A percentile compares a stretch with the other conserved stretches of the same genome.
These are phyloP conservation scores for Parmales sp. DNA, from an alignment of 108 stramenopile species.

Conservation along the genomic window DNA sequence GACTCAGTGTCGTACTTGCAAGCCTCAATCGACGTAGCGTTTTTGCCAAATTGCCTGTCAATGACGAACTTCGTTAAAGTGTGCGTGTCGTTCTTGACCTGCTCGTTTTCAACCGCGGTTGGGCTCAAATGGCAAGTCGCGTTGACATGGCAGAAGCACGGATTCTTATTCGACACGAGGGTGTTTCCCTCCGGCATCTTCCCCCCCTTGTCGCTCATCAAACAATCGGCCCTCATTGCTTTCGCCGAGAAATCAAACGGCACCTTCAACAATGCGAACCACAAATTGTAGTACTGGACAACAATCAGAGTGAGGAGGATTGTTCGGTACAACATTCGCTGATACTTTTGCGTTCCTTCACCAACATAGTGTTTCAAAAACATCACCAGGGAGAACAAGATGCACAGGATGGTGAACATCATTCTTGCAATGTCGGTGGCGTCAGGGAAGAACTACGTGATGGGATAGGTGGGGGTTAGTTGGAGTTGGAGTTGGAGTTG, in stretches of 20 bases:
- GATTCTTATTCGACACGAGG: background rate
- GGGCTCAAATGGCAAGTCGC: background rate
- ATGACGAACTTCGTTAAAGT: background rate
- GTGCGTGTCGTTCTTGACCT: background rate
- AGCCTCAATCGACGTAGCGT: background rate
- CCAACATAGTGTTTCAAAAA: background rate
- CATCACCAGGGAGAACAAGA: background rate
- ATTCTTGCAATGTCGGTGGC: constrained; percentile 3
- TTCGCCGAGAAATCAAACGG: background rate
- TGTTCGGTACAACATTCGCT: background rate
- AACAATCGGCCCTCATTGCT: background rate
- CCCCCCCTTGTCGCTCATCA: constrained; percentile 2
- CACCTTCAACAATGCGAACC: background rate
- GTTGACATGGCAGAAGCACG: background rate
- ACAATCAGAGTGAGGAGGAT: background rate
- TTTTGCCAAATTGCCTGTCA: background rate
- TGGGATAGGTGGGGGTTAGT: no score
- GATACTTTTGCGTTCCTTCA: background rate
- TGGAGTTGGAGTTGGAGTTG: no score
- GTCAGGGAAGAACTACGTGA: constrained; percentile 8
- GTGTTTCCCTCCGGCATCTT: background rate
- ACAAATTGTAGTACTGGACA: constrained; percentile 2
- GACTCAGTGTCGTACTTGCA: background rate
- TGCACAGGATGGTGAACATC: background rate
- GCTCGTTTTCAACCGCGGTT: background rate